A percentile compares a stretch with the other conserved stretches of the same genome.
These are phyloP conservation scores for Camellia japonica DNA, from an alignment of 148 eudicot genomes.

Conservation along the genomic window DNA sequence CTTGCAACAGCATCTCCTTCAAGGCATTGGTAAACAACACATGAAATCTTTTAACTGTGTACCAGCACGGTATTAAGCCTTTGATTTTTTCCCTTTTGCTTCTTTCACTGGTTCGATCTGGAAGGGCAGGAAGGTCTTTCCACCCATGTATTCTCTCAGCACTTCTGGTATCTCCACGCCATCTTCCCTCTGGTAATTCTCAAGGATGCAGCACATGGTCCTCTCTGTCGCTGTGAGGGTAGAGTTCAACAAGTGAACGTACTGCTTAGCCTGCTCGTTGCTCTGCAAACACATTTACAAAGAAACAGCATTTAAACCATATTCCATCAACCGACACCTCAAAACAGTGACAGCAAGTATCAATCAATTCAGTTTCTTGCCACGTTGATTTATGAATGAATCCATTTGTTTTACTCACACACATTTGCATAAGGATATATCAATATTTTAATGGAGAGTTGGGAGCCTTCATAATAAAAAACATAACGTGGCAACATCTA, in stretches of 20 bases:
- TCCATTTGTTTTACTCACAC: not conserved
- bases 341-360: not conserved
- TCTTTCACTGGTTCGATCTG: constrained; percentile 47
- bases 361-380: not conserved
- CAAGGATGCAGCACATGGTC: constrained; percentile 90
- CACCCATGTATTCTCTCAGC: constrained; percentile 46
- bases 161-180: constrained; percentile 46
- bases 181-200: constrained; percentile 79
- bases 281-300: not conserved
- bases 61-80: constrained; percentile 18
- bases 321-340: no score
- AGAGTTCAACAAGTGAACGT: constrained; percentile 80
- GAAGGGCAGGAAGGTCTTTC: constrained; percentile 80
- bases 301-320: not conserved
- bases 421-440: not conserved
- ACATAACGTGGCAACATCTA: no score
- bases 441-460: not conserved
- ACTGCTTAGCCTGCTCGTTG: constrained; percentile 73
- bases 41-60: not conserved
- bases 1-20: not conserved
- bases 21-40: not conserved
- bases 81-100: constrained; percentile 65
- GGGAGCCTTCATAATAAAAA: not conserved
- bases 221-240: constrained; percentile 92
- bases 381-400: not conserved